These are phyloP conservation scores for Curvularia spicifera DNA, from an alignment of 2,329 filamentous ascomycete species.

Conservation along the genomic window DNA sequence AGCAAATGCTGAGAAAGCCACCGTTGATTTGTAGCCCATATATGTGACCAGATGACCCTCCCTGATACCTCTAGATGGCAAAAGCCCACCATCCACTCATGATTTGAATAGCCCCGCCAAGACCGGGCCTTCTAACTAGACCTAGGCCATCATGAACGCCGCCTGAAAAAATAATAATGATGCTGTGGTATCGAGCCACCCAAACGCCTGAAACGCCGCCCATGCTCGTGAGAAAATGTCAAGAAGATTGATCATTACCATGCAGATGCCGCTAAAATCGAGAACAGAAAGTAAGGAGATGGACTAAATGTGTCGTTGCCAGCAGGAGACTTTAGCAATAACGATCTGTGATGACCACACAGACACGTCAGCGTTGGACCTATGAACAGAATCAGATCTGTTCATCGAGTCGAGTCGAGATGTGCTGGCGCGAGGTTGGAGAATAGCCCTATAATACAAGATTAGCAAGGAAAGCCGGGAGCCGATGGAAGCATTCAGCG, in stretches of 20 bases:
- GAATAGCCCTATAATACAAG: constrained; percentile 11
- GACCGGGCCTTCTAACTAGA: neutral
- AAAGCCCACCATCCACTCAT: constrained; percentile 43
- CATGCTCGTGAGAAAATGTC: constrained; percentile 14
- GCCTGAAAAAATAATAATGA: neutral
- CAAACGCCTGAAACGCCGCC: constrained; percentile 8
- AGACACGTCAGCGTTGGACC: constrained; percentile 5
- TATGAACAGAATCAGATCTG: neutral
- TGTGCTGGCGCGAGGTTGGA: neutral
- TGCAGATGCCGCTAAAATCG: constrained; percentile 13
- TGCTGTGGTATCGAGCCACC: constrained; percentile 16
- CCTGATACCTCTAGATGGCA: neutral
- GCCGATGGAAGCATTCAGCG: constrained; percentile 52
- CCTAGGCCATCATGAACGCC: constrained; percentile 2
- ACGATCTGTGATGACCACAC: constrained; percentile 12
- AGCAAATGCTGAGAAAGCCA: constrained; percentile 20
- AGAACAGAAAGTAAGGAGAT: constrained; percentile 6
- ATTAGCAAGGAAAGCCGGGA: constrained; percentile 5
- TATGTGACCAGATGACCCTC: constrained; percentile 1
- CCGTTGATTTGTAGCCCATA: neutral
- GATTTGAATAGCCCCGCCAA: neutral
- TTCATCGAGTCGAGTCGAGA: neutral
- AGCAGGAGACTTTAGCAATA: neutral
- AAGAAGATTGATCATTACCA: constrained; percentile 10
- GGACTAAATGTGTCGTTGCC: neutral